Evolutionary conservation across 768 basidiomycete species (phyloP), one percentile per base, ranked within the genome.

Genomic region (Tylopilus plumbeoviolaceoides): DNA sequence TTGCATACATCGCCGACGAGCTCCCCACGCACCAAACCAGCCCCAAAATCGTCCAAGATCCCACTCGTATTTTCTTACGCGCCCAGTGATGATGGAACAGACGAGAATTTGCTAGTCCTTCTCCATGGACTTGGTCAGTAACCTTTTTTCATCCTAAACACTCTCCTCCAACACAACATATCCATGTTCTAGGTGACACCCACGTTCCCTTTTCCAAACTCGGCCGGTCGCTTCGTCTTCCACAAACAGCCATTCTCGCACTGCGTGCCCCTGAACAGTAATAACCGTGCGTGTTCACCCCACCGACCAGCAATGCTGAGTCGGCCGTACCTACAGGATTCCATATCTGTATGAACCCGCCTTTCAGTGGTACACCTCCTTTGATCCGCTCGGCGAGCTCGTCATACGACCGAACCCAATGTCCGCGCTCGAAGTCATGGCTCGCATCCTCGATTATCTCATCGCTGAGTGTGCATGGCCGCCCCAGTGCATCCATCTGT

Each of bases 291-390:
- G 0, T 44, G 33, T 36, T 45, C 51, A 38, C 21, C 42, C 30
- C 17, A 49, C 17, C 28, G 44, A 33, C n/a, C 31, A 43, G 18
- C 25, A 23, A 44, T 46, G 41, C 54, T 68, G 39, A 64, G 31
- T 35, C 2, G 17, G 56, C 28, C 9, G 21, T 30, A 11, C 39
- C 44, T 47, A 40, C 65, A 91, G 88, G 61, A 78, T 93, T 35
- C 91, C 91, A 0, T 91, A 80, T 62, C 75, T 92, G 18, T 81
- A 89, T 61, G 87, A 89, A 66, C 75, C 84, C 35, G 84, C 89
- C 2, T 95, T 78, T 64, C 87, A 93, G 62, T 95, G 91, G 92
- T 95, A 89, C 70, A 70, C 77, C 11, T 88, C 89, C 41, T 95
- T 94, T 67, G 84, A 91, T 63, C 73, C 69, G 7, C 78, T 94